Percentiles rank a stretch among this genome's conserved stretches.
These are phyloP conservation scores for Debaryomyces tyrocola DNA, from an alignment of 805 yeast species.

Conservation along the genomic window DNA sequence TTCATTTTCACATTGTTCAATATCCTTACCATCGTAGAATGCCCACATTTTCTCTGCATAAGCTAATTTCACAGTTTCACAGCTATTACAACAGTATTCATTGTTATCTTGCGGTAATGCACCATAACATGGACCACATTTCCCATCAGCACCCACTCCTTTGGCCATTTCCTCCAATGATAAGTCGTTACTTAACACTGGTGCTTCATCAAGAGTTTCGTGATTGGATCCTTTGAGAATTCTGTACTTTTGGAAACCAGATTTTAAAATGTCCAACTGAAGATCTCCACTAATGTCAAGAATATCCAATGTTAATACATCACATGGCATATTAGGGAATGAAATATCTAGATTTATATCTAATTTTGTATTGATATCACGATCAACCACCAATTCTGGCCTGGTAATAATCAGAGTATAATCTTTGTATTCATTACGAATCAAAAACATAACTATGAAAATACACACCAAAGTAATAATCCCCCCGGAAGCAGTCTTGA, in stretches of 20 bases:
- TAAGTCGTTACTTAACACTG: conserved; percentile 20
- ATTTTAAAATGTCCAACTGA: conserved; percentile 67
- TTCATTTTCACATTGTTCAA: conserved; percentile 88
- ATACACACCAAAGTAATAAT: conserved; percentile 74
- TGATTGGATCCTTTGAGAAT: conserved; percentile 45
- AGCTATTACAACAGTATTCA: conserved; percentile 77
- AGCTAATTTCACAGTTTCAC: conserved; percentile 78
- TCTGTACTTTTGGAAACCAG: conserved; percentile 73
- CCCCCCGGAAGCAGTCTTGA: conserved; percentile 89
- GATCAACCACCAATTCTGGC: conserved; percentile 88
- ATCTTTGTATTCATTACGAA: conserved; percentile 73
- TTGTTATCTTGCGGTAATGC: conserved; percentile 57
- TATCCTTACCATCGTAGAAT: conserved; percentile 81
- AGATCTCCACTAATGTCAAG: conserved; percentile 88
- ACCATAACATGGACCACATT: conserved; percentile 93
- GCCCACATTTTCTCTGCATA: conserved; percentile 82
- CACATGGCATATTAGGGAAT: conserved; percentile 88
- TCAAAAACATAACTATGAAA: conserved; percentile 57
- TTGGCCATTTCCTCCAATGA: conserved; percentile 30
- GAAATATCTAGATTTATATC: conserved; percentile 79
- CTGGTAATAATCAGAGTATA: conserved; percentile 65
- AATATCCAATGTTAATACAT: conserved; percentile 73
- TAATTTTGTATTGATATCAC: conserved; percentile 71
- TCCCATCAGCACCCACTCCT: conserved; percentile 33
- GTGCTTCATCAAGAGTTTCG: conserved; percentile 30